These are phyloP conservation scores for Gillenia trifoliata DNA, from an alignment of 306 rosid species.

Conservation along the genomic window DNA sequence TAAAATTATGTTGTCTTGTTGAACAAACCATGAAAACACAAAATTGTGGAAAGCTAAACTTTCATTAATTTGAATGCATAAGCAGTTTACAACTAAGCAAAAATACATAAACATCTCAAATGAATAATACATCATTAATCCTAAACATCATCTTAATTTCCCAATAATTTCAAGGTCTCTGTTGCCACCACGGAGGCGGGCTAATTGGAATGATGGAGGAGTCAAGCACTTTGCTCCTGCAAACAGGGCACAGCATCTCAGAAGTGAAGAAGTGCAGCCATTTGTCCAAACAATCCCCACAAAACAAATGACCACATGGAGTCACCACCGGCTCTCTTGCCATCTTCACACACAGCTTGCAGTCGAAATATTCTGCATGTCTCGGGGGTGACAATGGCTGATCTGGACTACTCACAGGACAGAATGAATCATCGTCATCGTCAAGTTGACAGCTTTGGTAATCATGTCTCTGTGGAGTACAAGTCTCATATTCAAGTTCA, in stretches of 20 bases:
- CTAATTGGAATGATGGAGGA: no score
- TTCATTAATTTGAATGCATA: neutral
- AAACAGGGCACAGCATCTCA: neutral
- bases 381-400: neutral
- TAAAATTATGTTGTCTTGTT: no score
- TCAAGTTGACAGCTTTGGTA: neutral
- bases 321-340: constrained; percentile 8
- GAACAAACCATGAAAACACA: neutral
- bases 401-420: neutral
- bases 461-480: no score
- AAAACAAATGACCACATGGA: constrained; percentile 1
- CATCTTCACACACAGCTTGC: constrained; percentile 1
- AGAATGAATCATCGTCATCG: neutral
- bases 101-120: neutral
- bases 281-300: neutral
- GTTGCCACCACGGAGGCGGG: no score
- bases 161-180: neutral
- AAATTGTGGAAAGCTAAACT: neutral
- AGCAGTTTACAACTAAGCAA: neutral
- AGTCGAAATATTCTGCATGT: neutral
- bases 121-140: neutral
- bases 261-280: neutral
- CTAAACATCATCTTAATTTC: neutral
- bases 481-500: neutral
- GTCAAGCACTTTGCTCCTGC: no score